Base-by-base conservation (phyloP, 192 early-diverging fungal species). In the Allomyces macrogynus region DNA sequence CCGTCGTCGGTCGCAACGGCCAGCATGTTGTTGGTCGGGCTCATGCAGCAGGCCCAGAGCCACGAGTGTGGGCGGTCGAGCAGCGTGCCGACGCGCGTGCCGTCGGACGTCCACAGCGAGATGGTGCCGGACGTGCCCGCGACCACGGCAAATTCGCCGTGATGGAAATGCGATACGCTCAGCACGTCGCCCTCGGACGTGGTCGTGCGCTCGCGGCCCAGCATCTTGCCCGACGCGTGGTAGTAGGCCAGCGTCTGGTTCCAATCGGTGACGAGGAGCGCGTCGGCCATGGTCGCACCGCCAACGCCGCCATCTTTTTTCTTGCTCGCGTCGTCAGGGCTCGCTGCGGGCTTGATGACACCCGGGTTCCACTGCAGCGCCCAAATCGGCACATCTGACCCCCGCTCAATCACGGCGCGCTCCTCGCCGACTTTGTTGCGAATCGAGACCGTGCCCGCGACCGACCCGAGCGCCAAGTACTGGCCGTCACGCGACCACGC, bases 191-290 rank as follows among this genome's bases (percentile, higher is more conserved):
- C 49, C 16, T 57, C 49, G 75, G 10, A 78, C 77, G 68, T 82
- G 80, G 64, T 69, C 80, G n/a, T 72, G n/a, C 81, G 69, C 62
- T 81, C 81, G 64, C 80, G 78, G n/a, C 81, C 81, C 43, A 83
- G 70, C 60, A 82, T 78, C 2, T 70, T 64, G n/a, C 81, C 81
- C 61, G 68, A 78, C 16, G 75, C 23, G 23, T 76, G 72, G 66
- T 78, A 83, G 62, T 82, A 82, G 20, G 78, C 70, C 11, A 83
- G 70, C 42, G 71, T 68, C 65, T 81, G 79, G 49, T 68, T 74
- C 81, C 81, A 83, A 69, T 83, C 81, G 0, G 76, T 70, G 40
- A 83, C 75, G 5, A 77, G 80, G 40, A 83, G 69, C 3, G 78
- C 63, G 26, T 83, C 76, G 49, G 63, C 64, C 26, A 40, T 40